phyloP scores from a whole-genome alignment of 1,284 basidiomycete species.

The Leccinum holopus region DNA sequence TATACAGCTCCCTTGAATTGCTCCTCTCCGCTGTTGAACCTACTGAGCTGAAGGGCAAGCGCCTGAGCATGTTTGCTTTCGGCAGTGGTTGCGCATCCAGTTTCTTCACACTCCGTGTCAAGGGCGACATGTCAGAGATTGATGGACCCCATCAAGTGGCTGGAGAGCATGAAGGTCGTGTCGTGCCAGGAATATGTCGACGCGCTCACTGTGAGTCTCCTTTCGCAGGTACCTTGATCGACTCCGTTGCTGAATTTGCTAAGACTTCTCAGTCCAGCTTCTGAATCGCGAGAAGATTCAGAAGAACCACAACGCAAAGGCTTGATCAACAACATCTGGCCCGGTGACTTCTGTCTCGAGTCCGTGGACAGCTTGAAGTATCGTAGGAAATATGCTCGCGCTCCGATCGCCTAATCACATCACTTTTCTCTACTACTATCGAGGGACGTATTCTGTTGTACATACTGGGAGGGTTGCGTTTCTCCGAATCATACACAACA shows the following conservation, averaged over 20 bases:
- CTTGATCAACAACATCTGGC: constrained; percentile 90
- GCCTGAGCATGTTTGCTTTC: constrained; percentile 91
- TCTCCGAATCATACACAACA: too few relatives aligned
- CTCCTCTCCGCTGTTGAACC: constrained; percentile 65
- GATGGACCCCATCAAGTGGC: constrained; percentile 75
- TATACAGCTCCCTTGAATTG: constrained; percentile 83
- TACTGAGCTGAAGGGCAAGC: constrained; percentile 70
- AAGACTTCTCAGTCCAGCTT: constrained; percentile 48
- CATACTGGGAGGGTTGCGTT: too few relatives aligned
- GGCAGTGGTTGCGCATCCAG: constrained; percentile 90
- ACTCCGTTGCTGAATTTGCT: constrained; percentile 5
- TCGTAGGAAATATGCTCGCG: constrained; percentile 81
- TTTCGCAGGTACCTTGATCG: not conserved
- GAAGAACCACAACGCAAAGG: constrained; percentile 96
- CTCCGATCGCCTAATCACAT: constrained; percentile 43
- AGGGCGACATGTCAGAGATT: constrained; percentile 83
- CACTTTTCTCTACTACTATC: constrained; percentile 1
- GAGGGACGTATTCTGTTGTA: too few relatives aligned
- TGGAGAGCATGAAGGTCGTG: constrained; percentile 88
- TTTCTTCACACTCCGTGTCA: constrained; percentile 86
- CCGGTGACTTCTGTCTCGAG: constrained; percentile 92
- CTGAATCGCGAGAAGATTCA: constrained; percentile 46
- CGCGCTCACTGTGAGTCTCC: constrained; percentile 60
- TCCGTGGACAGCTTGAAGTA: constrained; percentile 85
- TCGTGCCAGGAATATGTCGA: constrained; percentile 86